These are phyloP conservation scores for Diplodia corticola DNA, from an alignment of 2,329 filamentous ascomycete genomes.

Conservation along the genomic window DNA sequence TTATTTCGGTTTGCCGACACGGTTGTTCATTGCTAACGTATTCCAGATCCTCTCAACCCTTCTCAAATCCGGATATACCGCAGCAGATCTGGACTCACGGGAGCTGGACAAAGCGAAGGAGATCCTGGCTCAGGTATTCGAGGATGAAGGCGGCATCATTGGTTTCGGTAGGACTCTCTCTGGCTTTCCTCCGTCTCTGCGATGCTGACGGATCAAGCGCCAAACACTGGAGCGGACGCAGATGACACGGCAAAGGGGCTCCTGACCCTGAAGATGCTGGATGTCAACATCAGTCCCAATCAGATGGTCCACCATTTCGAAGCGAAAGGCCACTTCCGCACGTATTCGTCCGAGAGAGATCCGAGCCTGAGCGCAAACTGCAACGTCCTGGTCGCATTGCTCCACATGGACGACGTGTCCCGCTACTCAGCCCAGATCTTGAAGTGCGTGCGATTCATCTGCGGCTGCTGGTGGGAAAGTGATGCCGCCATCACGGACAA, in stretches of 20 bases:
- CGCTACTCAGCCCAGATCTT: not conserved
- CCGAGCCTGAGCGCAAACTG: slow-evolving; percentile 40
- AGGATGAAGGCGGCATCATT: not conserved
- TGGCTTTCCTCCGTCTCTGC: not conserved
- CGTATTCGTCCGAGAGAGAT: slow-evolving; percentile 35
- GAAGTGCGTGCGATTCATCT: not conserved
- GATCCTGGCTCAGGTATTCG: not conserved
- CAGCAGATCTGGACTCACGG: not conserved
- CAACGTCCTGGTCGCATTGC: slow-evolving; percentile 37
- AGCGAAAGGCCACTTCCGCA: slow-evolving; percentile 33
- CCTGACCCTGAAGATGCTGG: not conserved
- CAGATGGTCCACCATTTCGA: slow-evolving; percentile 32
- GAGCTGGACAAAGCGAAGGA: not conserved
- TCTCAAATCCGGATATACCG: not conserved
- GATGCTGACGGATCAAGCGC: not conserved
- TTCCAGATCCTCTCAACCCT: not conserved
- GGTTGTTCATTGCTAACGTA: not conserved
- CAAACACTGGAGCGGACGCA: not conserved
- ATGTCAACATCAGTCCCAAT: not conserved
- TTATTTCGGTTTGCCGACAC: no score
- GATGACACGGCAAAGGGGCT: not conserved
- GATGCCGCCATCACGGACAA: not conserved
- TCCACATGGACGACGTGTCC: slow-evolving; percentile 20
- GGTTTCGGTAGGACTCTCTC: not conserved
- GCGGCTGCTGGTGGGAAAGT: not conserved